phyloP scores from a whole-genome alignment of 768 basidiomycete species.

The Serpula lacrymans region DNA sequence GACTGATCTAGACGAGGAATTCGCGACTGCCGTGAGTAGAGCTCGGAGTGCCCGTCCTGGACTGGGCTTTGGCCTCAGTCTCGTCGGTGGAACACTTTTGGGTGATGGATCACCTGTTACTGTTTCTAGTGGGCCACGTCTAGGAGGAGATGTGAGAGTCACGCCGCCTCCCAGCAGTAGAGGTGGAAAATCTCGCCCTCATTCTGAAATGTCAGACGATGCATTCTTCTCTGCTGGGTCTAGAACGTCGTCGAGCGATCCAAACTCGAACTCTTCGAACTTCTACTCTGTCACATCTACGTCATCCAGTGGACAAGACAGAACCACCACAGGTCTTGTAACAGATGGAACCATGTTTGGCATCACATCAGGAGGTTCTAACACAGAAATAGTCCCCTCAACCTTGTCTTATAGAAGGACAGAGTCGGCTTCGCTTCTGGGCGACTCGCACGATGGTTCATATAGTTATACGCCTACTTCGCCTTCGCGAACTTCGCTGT shows the following conservation, averaged over 20 bases:
- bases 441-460: conserved; percentile 48
- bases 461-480: conserved; percentile 38
- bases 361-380: conserved; percentile 33
- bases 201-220: conserved; percentile 38
- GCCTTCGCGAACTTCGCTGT: conserved; percentile 47
- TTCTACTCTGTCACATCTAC: conserved; percentile 34
- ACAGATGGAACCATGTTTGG: conserved; percentile 39
- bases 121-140: conserved; percentile 59
- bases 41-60: conserved; percentile 40
- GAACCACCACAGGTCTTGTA: conserved; percentile 27
- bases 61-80: conserved; percentile 41
- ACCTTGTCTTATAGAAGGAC: conserved; percentile 51
- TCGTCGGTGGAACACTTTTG: conserved; percentile 36
- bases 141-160: conserved; percentile 39
- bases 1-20: conserved; percentile 70
- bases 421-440: conserved; percentile 53
- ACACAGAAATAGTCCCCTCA: conserved; percentile 46
- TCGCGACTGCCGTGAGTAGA: conserved; percentile 40
- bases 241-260: conserved; percentile 26
- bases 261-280: conserved; percentile 25
- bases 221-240: conserved; percentile 45
- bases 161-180: conserved; percentile 43
- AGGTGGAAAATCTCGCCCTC: conserved; percentile 23
- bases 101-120: conserved; percentile 68
- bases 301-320: conserved; percentile 23